Evolutionary conservation across 805 yeast species (phyloP).

Genomic region (Wickerhamiella bombiphila): DNA sequence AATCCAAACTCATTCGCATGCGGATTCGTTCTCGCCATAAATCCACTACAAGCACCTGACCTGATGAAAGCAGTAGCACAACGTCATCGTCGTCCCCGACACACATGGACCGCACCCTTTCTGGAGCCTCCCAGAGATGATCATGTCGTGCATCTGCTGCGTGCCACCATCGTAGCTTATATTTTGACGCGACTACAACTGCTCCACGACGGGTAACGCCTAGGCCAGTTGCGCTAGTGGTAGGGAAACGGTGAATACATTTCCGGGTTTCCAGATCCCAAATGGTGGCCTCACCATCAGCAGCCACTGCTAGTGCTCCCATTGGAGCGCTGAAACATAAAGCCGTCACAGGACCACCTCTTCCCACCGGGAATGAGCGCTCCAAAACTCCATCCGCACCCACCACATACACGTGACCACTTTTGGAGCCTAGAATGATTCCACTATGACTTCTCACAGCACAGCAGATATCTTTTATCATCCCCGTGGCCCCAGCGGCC

Average conservation of each 20-base stretch:
- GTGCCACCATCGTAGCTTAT: slow-evolving; percentile 9
- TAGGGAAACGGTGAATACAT: background rate
- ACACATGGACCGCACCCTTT: slow-evolving; percentile 1
- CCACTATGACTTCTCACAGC: background rate
- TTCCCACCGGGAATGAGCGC: slow-evolving; percentile 7
- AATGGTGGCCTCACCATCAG: slow-evolving; percentile 7
- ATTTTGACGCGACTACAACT: slow-evolving; percentile 11
- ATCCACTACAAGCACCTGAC: background rate
- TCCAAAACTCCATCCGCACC: slow-evolving; percentile 9
- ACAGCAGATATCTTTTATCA: too few relatives aligned
- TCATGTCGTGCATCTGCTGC: background rate
- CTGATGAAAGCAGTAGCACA: slow-evolving; percentile 1
- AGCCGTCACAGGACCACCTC: slow-evolving; percentile 2
- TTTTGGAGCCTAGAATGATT: slow-evolving; percentile 3
- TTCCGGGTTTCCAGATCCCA: slow-evolving; percentile 12
- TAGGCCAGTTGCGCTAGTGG: background rate
- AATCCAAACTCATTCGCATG: background rate
- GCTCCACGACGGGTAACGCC: background rate
- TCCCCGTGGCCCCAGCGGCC: too few relatives aligned
- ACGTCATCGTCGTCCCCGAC: slow-evolving; percentile 1
- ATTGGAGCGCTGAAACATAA: slow-evolving; percentile 4
- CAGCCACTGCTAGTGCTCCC: slow-evolving; percentile 8
- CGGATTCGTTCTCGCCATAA: background rate
- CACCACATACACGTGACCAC: slow-evolving; percentile 7
- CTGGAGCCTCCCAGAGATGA: background rate